Conservation (phyloP, 2,329 filamentous ascomycete species). For the Verticillium dahliae region DNA sequence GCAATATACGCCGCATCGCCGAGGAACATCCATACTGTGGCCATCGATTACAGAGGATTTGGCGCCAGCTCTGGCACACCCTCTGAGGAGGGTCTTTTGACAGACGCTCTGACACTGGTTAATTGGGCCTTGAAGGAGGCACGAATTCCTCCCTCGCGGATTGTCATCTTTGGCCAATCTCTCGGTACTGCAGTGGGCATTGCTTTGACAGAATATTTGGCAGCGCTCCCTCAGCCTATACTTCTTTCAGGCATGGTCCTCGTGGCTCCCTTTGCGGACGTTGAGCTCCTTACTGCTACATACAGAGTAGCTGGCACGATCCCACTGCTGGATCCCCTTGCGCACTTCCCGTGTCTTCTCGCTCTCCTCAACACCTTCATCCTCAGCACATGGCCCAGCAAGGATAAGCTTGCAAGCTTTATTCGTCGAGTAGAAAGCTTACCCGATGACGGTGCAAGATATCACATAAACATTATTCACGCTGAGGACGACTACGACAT, state of each 20-base stretch:
- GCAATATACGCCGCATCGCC: constrained; percentile 44
- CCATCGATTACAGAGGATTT: constrained; percentile 58
- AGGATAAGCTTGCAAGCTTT: constrained; percentile 33
- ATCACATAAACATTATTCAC: constrained; percentile 42
- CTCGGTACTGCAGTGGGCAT: constrained; percentile 44
- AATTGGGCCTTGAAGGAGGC: constrained; percentile 48
- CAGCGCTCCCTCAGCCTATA: constrained; percentile 22
- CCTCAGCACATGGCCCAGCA: constrained; percentile 42
- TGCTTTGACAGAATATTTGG: constrained; percentile 22
- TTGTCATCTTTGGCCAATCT: constrained; percentile 52
- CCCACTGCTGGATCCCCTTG: constrained; percentile 46
- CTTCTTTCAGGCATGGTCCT: constrained; percentile 49
- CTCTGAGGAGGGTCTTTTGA: constrained; percentile 46
- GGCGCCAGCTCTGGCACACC: constrained; percentile 45
- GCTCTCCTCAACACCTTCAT: constrained; percentile 40
- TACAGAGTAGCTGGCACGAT: constrained; percentile 50
- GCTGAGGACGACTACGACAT: constrained; percentile 46
- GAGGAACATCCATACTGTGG: constrained; percentile 46
- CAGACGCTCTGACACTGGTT: constrained; percentile 44
- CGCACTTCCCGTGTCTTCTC: constrained; percentile 37
- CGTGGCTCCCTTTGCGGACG: constrained; percentile 50
- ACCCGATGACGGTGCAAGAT: constrained; percentile 16
- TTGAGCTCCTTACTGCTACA: constrained; percentile 44
- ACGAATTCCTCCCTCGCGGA: constrained; percentile 44
- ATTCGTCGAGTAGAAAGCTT: constrained; percentile 18